Evolutionary conservation across 306 rosid species (phyloP), one percentile per base, ranked within the genome.

Genomic region (Casuarina glauca): DNA sequence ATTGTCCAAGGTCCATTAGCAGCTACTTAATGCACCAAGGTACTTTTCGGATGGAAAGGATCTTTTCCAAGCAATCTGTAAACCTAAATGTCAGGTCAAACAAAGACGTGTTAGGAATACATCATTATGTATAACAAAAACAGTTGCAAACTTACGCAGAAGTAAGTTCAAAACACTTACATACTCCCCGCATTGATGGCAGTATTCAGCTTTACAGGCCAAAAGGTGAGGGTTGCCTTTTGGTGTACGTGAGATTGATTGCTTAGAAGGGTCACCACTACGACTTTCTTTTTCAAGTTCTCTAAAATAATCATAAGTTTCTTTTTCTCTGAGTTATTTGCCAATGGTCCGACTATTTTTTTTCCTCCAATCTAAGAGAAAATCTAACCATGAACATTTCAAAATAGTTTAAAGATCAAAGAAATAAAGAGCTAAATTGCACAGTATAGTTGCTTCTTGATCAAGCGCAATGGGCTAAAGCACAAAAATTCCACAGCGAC

Each of bases 201-300:
- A 87, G 89, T 95, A 93, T 85, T 95, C 97, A 62, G 99, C 99
- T 88, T 95, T 93, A 91, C 97, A 95, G 62, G 99, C 88, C 84
- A 95, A 86, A 54, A 95, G 88, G 78, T 95, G 97, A 1, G 93
- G 91, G 80, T 95, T 93, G 83, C 88, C 55, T 87, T 90, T 91
- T 81, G 93, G 85, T 72, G 91, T 81, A 15, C 85, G 84, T 79
- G 80, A 80, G 83, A 91, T 89, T 50, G 95, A 91, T 78, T 82
- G 81, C 82, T 86, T 88, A 9, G 91, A 87, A 74, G 80, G 85
- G 58, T 87, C 90, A 72, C 86, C 87, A 82, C 73, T 90, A 74
- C 89, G 89, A 54, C 93, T 88, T 82, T 88, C 91, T 9, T 85
- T 84, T 85, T 93, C 99, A 73, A 95, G 90, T 75, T 91, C 97